These are phyloP conservation scores for Cucurbita argyrosperma DNA, from an alignment of 306 rosid species.

Conservation along the genomic window DNA sequence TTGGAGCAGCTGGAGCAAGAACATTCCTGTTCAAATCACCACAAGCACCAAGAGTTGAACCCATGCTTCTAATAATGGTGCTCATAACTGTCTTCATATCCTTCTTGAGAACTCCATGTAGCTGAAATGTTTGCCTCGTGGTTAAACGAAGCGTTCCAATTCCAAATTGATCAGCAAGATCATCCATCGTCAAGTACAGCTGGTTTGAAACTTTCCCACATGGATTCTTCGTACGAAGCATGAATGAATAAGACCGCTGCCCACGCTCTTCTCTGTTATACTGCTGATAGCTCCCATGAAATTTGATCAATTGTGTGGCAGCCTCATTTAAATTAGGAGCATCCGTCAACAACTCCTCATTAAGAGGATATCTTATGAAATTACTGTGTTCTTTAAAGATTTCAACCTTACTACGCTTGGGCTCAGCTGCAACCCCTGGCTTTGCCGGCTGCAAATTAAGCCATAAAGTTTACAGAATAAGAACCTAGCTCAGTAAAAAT, in stretches of 20 bases:
- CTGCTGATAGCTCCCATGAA: conserved; percentile 95
- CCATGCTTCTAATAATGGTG: conserved; percentile 67
- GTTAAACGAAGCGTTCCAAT: conserved; percentile 93
- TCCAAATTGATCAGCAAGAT: conserved; percentile 97
- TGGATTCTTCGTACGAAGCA: conserved; percentile 96
- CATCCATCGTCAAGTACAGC: conserved; percentile 96
- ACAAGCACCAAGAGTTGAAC: conserved; percentile 91
- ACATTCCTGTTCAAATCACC: conserved; percentile 94
- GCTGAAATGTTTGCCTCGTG: conserved; percentile 94
- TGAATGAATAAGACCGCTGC: conserved; percentile 63
- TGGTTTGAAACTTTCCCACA: conserved; percentile 80
- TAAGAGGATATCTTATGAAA: conserved; percentile 79
- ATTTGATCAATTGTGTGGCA: conserved; percentile 85
- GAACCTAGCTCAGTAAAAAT: not conserved
- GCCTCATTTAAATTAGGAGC: conserved; percentile 82
- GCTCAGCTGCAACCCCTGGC: conserved; percentile 35
- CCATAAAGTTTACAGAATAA: not conserved
- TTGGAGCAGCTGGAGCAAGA: conserved; percentile 96
- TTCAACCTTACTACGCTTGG: conserved; percentile 94
- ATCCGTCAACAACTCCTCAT: conserved; percentile 76
- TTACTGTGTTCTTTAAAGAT: conserved; percentile 88
- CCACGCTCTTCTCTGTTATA: conserved; percentile 89
- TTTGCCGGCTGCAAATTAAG: conserved; percentile 39
- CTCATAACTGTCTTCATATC: conserved; percentile 82
- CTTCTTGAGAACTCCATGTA: conserved; percentile 88